Percentiles rank a stretch among this genome's conserved stretches.
Conservation (phyloP, 345 rosid genomes). For the Ceriops decandra region DNA sequence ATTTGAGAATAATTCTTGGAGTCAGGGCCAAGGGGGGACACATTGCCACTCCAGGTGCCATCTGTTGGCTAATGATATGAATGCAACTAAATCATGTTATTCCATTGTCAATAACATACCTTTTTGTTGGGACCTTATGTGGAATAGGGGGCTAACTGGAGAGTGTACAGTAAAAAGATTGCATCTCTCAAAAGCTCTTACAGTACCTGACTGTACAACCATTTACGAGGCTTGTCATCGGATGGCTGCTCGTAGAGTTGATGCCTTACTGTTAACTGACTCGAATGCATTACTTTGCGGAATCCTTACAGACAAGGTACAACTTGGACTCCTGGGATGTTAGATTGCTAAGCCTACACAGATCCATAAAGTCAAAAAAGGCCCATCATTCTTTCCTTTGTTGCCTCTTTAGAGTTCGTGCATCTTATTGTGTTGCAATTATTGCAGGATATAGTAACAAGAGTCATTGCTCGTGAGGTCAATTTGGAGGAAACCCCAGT, state of each 20-base stretch:
- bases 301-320: slow-evolving; percentile 95
- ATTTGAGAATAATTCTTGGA: too few species aligned
- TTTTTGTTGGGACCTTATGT: slow-evolving; percentile 8
- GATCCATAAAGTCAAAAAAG: background rate
- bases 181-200: slow-evolving; percentile 86
- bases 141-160: slow-evolving; percentile 72
- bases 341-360: background rate
- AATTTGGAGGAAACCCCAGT: slow-evolving; percentile 83
- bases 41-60: too few species aligned
- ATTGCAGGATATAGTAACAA: slow-evolving; percentile 73
- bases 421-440: background rate
- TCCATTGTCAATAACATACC: background rate
- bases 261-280: slow-evolving; percentile 89
- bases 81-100: background rate
- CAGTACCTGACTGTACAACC: slow-evolving; percentile 78
- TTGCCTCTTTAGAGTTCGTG: background rate
- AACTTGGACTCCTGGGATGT: background rate
- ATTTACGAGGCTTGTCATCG: slow-evolving; percentile 84
- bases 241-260: slow-evolving; percentile 93
- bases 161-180: slow-evolving; percentile 91
- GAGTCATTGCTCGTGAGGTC: slow-evolving; percentile 80
- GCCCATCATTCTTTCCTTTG: background rate
- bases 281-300: slow-evolving; percentile 95
- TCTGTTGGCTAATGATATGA: background rate
- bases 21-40: too few species aligned